These are phyloP conservation scores for Lenwebbia sp. DNA, from an alignment of 345 rosid genomes.

Conservation along the genomic window DNA sequence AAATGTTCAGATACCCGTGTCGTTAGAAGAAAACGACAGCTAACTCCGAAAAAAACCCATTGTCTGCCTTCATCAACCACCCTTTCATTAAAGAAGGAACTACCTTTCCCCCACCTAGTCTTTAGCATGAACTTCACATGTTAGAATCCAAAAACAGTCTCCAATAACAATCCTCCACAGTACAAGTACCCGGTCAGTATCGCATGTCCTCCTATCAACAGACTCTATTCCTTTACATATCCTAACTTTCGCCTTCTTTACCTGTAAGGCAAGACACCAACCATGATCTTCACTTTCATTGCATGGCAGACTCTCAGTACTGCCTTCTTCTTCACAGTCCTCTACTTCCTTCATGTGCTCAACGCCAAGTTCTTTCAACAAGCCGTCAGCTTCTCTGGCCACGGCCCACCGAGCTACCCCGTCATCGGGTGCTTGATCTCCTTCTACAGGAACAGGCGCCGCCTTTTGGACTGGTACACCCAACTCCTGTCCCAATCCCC, in stretches of 20 bases:
- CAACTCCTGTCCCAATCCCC: slow-evolving; percentile 44
- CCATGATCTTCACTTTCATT: background rate
- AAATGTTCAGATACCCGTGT: background rate
- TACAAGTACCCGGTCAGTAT: background rate
- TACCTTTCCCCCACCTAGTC: background rate
- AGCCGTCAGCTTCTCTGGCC: background rate
- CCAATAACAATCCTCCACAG: background rate
- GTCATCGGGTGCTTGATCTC: slow-evolving; percentile 63
- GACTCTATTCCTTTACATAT: background rate
- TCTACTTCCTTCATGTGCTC: background rate
- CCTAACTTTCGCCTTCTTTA: background rate
- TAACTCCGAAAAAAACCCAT: background rate
- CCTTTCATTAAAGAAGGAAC: background rate
- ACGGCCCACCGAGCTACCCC: slow-evolving; percentile 43
- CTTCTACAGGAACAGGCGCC: slow-evolving; percentile 50
- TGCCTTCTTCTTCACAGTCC: background rate
- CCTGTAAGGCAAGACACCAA: background rate
- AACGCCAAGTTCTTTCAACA: background rate
- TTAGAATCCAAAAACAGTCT: background rate
- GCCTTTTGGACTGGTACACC: slow-evolving; percentile 79
- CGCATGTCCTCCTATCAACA: background rate
- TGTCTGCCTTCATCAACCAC: background rate
- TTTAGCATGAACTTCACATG: background rate
- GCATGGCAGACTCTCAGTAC: background rate
- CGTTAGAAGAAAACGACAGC: background rate